Evolutionary conservation across 2,329 filamentous ascomycete genomes (phyloP).

Genomic region (Aspergillus udagawae): DNA sequence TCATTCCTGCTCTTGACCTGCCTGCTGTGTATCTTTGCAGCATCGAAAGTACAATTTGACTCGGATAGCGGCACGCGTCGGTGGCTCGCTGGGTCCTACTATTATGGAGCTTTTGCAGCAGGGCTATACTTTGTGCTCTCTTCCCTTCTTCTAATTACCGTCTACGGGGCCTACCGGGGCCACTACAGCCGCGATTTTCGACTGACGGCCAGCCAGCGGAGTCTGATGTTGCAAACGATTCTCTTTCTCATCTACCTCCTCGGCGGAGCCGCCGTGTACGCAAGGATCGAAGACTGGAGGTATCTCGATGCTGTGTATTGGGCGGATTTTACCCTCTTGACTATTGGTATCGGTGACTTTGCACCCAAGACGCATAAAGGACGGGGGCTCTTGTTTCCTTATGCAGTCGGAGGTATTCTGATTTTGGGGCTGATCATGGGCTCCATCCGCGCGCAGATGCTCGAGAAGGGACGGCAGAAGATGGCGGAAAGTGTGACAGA

Average conservation of each 20-base stretch:
- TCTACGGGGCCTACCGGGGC: conserved; percentile 51
- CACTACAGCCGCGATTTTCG: conserved; percentile 56
- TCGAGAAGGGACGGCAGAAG: conserved; percentile 37
- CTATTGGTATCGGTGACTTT: conserved; percentile 34
- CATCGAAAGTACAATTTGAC: conserved; percentile 10
- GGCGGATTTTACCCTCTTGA: conserved; percentile 33
- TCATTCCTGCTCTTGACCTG: conserved; percentile 52
- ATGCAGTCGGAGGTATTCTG: conserved; percentile 33
- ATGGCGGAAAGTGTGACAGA: conserved; percentile 32
- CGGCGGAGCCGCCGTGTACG: conserved; percentile 36
- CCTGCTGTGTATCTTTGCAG: conserved; percentile 46
- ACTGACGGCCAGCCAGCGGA: conserved; percentile 54
- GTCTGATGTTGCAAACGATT: conserved; percentile 46
- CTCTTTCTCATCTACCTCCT: conserved; percentile 39
- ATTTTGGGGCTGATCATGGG: conserved; percentile 33
- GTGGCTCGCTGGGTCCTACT: conserved; percentile 54
- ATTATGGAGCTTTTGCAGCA: conserved; percentile 58
- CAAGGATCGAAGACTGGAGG: conserved; percentile 32
- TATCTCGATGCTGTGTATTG: conserved; percentile 35
- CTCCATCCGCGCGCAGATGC: conserved; percentile 33
- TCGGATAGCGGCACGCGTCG: conserved; percentile 26
- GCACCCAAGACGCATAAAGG: conserved; percentile 30
- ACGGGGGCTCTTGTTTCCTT: conserved; percentile 32
- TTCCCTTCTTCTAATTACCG: conserved; percentile 52
- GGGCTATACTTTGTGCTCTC: conserved; percentile 54